A percentile compares a stretch with the other conserved stretches of the same genome.
Conservation (phyloP, 202 grass and related monocot species). For the Tripidium arundinaceum region DNA sequence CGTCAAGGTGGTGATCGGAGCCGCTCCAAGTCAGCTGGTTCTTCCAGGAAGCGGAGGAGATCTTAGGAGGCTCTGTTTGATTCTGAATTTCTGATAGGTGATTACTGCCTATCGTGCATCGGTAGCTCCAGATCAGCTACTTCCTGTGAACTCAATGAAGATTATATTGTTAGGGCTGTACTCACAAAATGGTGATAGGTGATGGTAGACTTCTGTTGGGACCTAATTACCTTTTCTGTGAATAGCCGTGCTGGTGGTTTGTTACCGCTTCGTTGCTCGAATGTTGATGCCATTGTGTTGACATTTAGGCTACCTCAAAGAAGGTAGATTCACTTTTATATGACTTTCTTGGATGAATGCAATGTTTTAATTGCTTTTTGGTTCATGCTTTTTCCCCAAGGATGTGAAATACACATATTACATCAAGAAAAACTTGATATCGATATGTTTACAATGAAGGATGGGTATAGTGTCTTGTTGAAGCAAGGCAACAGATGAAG, state of each 20-base stretch:
- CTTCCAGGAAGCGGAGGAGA: neutral
- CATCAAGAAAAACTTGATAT: neutral
- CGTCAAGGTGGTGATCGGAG: neutral
- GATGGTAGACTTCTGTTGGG: neutral
- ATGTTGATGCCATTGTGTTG: conserved; percentile 7
- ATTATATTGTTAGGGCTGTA: conserved; percentile 1
- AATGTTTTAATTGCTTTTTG: neutral
- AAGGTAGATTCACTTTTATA: neutral
- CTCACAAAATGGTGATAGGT: conserved; percentile 7
- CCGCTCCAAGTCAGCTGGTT: neutral
- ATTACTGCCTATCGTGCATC: neutral
- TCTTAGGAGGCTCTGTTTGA: conserved; percentile 16
- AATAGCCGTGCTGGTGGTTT: no score
- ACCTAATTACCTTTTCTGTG: neutral
- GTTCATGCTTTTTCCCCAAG: neutral
- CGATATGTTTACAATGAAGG: neutral
- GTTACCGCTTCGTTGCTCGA: neutral
- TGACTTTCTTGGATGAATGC: neutral
- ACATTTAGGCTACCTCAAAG: neutral
- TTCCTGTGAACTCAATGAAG: neutral
- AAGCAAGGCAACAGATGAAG: neutral
- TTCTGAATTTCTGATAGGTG: neutral
- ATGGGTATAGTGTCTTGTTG: neutral
- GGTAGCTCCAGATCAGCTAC: neutral
- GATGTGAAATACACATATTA: neutral